A percentile compares a stretch with the other conserved stretches of the same genome.
phyloP scores from a whole-genome alignment of 257 asterid genomes.

The Coffea canephora region DNA sequence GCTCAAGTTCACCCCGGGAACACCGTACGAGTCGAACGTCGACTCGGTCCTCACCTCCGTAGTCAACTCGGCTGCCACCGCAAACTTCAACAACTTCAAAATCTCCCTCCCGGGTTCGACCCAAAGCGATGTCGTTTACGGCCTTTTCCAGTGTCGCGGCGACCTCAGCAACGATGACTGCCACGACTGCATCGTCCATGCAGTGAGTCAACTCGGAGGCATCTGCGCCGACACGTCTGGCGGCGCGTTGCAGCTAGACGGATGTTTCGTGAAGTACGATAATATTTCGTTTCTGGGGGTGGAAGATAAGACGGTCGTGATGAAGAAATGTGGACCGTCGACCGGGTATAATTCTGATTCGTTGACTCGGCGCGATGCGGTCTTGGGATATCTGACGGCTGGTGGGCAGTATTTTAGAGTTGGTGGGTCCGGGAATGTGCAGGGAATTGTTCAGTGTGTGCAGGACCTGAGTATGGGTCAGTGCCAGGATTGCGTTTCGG shows the following conservation, averaged over 20 bases:
- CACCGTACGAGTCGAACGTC: slow-evolving; percentile 60
- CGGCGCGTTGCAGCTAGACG: slow-evolving; percentile 78
- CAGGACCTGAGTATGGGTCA: slow-evolving; percentile 64
- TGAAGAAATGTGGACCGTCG: slow-evolving; percentile 61
- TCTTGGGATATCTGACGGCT: slow-evolving; percentile 42
- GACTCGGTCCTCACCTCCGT: slow-evolving; percentile 65
- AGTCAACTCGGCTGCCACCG: slow-evolving; percentile 54
- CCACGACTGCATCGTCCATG: slow-evolving; percentile 46
- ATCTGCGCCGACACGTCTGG: slow-evolving; percentile 60
- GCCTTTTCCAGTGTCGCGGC: slow-evolving; percentile 84
- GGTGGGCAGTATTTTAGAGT: slow-evolving; percentile 69
- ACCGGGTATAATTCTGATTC: slow-evolving; percentile 38
- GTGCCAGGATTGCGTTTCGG: slow-evolving; percentile 81
- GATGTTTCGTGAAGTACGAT: slow-evolving; percentile 70
- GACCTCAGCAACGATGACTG: slow-evolving; percentile 58
- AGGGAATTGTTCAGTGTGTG: slow-evolving; percentile 81
- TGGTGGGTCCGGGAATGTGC: slow-evolving; percentile 65
- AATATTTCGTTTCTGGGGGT: slow-evolving; percentile 60
- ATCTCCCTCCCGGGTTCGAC: slow-evolving; percentile 58
- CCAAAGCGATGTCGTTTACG: slow-evolving; percentile 51
- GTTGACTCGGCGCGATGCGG: slow-evolving; percentile 48
- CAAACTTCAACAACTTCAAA: slow-evolving; percentile 72
- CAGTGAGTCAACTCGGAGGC: slow-evolving; percentile 55
- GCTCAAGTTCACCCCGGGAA: slow-evolving; percentile 46
- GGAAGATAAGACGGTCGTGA: slow-evolving; percentile 55